Base-by-base conservation (phyloP, 1,284 basidiomycete species). In the Cutaneotrichosporon mucoides region DNA sequence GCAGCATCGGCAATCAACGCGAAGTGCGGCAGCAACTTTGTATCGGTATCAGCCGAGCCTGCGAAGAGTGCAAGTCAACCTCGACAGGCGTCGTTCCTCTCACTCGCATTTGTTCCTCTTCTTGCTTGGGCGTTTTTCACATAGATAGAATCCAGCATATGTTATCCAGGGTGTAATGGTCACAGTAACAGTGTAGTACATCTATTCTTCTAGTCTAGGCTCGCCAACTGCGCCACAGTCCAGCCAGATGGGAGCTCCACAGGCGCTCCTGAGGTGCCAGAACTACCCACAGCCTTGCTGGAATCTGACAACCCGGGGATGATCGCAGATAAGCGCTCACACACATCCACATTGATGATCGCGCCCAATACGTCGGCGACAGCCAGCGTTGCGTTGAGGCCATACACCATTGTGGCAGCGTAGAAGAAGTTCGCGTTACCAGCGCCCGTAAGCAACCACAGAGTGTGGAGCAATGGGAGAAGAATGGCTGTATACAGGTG, bases 361-460 rank as follows among this genome's bases (percentile, higher is more conserved):
- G 91, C 89, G 81, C 87, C 92, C 33, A 90, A 80, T 10, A 85
- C 85, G 69, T 96, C 93, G 5, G 92, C 81, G 40, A 95, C 70
- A 5, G 87, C 87, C n/a, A 88, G 84, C 0, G 90, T 91, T 55
- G 92, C 88, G 7, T 88, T 89, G 67, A 92, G 83, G 0, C 90
- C 92, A 76, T 94, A 94, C 5, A 99, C 94, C 66, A 98, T 82
- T 2, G 92, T 97, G 5, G 89, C 88, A 0, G 95, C 95, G 72
- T 97, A 99, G 80, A 92, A 98, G 79, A 99, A 99, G 75, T 99
- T 99, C 47, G 95, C 93, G 71, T 99, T 99, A 1, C 93, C 95
- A 5, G 92, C 91, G 0, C 93, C 94, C 53, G 92, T 88, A 7
- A 82, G 82, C 5, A 98, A 83, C 95, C 96, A 99, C 4, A 98